A percentile compares a stretch with the other conserved stretches of the same genome.
phyloP scores from a whole-genome alignment of 1,284 basidiomycete species.

The Neolentinus lepideus region DNA sequence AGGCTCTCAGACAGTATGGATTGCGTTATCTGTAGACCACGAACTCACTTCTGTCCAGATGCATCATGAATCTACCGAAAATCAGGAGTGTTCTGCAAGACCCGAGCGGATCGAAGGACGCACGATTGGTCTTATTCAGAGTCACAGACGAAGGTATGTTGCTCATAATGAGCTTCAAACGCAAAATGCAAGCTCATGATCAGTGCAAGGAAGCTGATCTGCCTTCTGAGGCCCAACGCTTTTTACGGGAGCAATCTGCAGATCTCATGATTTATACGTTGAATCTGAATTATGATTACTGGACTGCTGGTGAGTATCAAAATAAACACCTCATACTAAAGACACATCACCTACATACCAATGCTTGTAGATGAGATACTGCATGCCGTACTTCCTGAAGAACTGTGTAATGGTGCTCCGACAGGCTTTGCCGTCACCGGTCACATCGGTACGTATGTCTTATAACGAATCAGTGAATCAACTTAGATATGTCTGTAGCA shows the following conservation, averaged over 20 bases:
- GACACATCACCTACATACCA: neutral
- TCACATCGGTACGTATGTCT: slow-evolving; percentile 67
- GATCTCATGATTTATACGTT: slow-evolving; percentile 55
- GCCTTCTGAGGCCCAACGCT: slow-evolving; percentile 41
- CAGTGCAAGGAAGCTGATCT: slow-evolving; percentile 59
- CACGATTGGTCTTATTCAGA: slow-evolving; percentile 57
- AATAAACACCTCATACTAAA: neutral
- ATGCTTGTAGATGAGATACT: slow-evolving; percentile 71
- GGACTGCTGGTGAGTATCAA: slow-evolving; percentile 64
- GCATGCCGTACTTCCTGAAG: slow-evolving; percentile 69
- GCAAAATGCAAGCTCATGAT: slow-evolving; percentile 10
- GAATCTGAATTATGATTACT: slow-evolving; percentile 75
- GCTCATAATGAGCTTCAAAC: slow-evolving; percentile 1
- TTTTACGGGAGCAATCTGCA: slow-evolving; percentile 45
- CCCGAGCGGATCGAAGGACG: slow-evolving; percentile 26
- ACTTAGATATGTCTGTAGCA: slow-evolving; percentile 27
- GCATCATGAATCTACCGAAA: slow-evolving; percentile 60
- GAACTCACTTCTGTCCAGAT: slow-evolving; percentile 23
- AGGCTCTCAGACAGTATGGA: slow-evolving; percentile 49
- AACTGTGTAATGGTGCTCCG: slow-evolving; percentile 73
- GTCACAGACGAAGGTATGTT: slow-evolving; percentile 51
- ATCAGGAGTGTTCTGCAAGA: slow-evolving; percentile 51
- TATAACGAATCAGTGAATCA: neutral
- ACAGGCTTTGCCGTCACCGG: slow-evolving; percentile 86
- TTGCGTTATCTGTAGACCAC: neutral